phyloP scores from a whole-genome alignment of 345 rosid species.

The Orychophragmus violaceus region DNA sequence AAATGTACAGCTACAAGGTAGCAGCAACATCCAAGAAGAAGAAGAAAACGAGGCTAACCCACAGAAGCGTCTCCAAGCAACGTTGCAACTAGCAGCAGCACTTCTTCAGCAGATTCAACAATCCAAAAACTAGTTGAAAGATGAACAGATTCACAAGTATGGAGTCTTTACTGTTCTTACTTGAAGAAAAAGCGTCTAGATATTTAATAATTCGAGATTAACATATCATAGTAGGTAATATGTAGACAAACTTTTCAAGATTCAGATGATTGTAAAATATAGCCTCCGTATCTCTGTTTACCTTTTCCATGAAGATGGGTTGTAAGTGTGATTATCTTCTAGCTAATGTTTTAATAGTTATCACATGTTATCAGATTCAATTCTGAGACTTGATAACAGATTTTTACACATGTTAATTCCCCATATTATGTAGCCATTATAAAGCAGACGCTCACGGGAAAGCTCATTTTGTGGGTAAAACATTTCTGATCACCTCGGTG shows the following conservation, averaged over 20 bases:
- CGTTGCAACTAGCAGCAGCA: conserved; percentile 87
- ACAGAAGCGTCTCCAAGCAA: conserved; percentile 86
- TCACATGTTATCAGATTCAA: not conserved
- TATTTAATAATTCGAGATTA: not conserved
- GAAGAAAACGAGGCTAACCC: conserved; percentile 73
- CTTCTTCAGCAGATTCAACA: conserved; percentile 96
- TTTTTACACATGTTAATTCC: too few species aligned
- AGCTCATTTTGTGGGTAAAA: too few species aligned
- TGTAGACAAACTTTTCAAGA: not conserved
- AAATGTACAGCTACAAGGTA: conserved; percentile 30
- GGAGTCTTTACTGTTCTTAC: not conserved
- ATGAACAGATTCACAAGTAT: not conserved
- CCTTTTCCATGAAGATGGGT: not conserved
- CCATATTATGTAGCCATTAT: too few species aligned
- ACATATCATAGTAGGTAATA: not conserved
- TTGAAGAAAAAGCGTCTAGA: not conserved
- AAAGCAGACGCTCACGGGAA: not conserved
- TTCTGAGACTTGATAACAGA: too few species aligned
- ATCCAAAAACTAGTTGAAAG: conserved; percentile 52
- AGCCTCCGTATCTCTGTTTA: not conserved
- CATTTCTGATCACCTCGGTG: not conserved
- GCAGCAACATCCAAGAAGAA: conserved; percentile 36
- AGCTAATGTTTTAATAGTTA: not conserved
- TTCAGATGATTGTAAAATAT: conserved; percentile 1
- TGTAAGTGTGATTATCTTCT: not conserved